A percentile compares a stretch with the other conserved stretches of the same genome.
Evolutionary conservation across 139 green algal genomes (phyloP).

Genomic region (Penium margaritaceum): DNA sequence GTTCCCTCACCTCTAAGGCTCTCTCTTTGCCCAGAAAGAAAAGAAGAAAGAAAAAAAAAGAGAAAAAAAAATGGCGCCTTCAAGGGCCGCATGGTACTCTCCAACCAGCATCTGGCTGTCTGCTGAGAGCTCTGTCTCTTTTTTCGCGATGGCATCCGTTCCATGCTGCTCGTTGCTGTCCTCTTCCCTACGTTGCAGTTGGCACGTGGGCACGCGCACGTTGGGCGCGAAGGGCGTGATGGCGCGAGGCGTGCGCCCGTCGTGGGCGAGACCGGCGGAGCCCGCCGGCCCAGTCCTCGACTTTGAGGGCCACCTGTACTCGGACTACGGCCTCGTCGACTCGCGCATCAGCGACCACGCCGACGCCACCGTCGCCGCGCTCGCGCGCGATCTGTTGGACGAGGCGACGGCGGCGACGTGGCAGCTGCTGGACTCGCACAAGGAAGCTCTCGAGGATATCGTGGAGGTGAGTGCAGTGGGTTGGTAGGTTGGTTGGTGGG

Average conservation of each 20-base stretch:
- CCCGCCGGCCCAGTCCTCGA: constrained; percentile 1
- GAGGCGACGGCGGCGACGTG: constrained; percentile 8
- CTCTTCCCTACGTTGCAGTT: too few relatives aligned
- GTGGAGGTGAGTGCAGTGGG: constrained; percentile 29
- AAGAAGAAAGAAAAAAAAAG: too few relatives aligned
- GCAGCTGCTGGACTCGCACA: constrained; percentile 11
- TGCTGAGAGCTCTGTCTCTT: too few relatives aligned
- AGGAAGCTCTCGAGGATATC: constrained; percentile 5
- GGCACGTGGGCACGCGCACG: too few relatives aligned
- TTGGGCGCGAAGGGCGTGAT: constrained; percentile 8
- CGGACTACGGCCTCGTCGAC: constrained; percentile 18
- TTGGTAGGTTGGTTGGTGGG: too few relatives aligned
- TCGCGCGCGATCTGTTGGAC: constrained; percentile 21
- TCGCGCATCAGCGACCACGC: not conserved
- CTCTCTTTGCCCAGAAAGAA: too few relatives aligned
- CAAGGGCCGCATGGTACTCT: too few relatives aligned
- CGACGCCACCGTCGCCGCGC: not conserved
- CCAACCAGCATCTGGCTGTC: too few relatives aligned
- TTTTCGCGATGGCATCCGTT: too few relatives aligned
- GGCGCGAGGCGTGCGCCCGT: not conserved
- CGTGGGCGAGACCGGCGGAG: not conserved
- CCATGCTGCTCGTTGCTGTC: too few relatives aligned
- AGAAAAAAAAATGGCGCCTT: too few relatives aligned
- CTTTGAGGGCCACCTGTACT: constrained; percentile 32
- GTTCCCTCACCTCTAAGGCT: too few relatives aligned